A percentile compares a stretch with the other conserved stretches of the same genome.
Conservation (phyloP, 768 basidiomycete genomes). For the Clitopilus hobsonii region DNA sequence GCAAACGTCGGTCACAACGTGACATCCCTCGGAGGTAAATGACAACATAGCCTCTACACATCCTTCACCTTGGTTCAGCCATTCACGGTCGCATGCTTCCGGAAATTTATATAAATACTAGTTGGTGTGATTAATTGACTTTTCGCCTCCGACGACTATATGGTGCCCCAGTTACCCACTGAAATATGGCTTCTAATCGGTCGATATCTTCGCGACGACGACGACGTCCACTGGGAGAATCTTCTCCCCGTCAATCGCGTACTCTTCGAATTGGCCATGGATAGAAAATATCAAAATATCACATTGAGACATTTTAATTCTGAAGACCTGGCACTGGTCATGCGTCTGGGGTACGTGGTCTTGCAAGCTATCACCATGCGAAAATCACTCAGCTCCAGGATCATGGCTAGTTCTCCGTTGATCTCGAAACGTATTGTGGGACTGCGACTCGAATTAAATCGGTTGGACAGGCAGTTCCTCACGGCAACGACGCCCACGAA, state of each 20-base stretch:
- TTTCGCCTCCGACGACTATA: background rate
- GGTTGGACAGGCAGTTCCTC: background rate
- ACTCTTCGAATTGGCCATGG: constrained; percentile 12
- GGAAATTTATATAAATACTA: background rate
- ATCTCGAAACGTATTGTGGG: background rate
- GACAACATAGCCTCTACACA: background rate
- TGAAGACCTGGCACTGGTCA: background rate
- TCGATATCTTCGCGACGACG: constrained; percentile 5
- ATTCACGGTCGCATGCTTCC: background rate
- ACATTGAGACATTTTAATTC: constrained; percentile 1
- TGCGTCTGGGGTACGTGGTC: background rate
- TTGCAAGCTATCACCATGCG: background rate
- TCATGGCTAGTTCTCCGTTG: background rate
- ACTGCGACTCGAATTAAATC: background rate
- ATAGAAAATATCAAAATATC: constrained; percentile 7
- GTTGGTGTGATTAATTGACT: background rate
- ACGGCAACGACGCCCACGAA: background rate
- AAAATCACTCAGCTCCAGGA: too few relatives aligned
- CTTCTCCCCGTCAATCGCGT: constrained; percentile 12
- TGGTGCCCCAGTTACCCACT: constrained; percentile 5
- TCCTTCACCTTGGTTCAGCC: background rate
- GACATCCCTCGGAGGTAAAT: too few relatives aligned
- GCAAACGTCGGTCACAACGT: background rate
- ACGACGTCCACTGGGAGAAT: constrained; percentile 2
- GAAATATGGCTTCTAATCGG: constrained; percentile 16